These are phyloP conservation scores for Cyclotella kingstonii DNA, from an alignment of 108 stramenopile genomes.

Conservation along the genomic window DNA sequence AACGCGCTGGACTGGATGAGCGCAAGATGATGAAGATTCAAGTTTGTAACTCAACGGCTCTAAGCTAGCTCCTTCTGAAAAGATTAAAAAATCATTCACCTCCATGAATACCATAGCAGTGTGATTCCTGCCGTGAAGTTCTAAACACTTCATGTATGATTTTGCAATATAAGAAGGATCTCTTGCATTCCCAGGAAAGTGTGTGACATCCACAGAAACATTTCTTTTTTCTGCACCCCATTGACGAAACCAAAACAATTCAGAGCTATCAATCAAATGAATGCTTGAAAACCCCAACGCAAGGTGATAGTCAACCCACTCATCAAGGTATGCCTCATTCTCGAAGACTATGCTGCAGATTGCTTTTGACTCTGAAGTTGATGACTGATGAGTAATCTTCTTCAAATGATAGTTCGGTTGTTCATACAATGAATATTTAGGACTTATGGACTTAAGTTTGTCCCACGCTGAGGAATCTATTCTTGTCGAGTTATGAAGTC, in stretches of 20 bases:
- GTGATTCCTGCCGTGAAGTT: neutral
- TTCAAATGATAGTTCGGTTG: neutral
- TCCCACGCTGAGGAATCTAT: conserved; percentile 13
- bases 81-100: conserved; percentile 11
- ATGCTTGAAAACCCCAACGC: conserved; percentile 12
- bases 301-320: conserved; percentile 16
- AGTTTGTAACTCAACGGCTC: neutral
- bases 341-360: conserved; percentile 11
- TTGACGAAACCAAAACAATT: conserved; percentile 11
- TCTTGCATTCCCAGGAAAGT: conserved; percentile 5
- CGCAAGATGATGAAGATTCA: neutral
- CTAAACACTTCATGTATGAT: conserved; percentile 10
- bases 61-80: conserved; percentile 2
- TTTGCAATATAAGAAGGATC: conserved; percentile 7
- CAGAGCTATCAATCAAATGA: conserved; percentile 7
- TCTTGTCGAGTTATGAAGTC: conserved; percentile 9
- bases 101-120: conserved; percentile 9
- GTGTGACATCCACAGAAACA: conserved; percentile 4
- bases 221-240: conserved; percentile 12
- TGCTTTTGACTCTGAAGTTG: conserved; percentile 1
- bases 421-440: conserved; percentile 15
- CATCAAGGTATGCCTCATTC: conserved; percentile 17
- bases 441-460: conserved; percentile 2
- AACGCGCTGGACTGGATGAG: conserved; percentile 4
- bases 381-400: neutral